A percentile compares a stretch with the other conserved stretches of the same genome.
These are phyloP conservation scores for Aspergillus ellipticus DNA, from an alignment of 495 filamentous ascomycete genomes.

Conservation along the genomic window DNA sequence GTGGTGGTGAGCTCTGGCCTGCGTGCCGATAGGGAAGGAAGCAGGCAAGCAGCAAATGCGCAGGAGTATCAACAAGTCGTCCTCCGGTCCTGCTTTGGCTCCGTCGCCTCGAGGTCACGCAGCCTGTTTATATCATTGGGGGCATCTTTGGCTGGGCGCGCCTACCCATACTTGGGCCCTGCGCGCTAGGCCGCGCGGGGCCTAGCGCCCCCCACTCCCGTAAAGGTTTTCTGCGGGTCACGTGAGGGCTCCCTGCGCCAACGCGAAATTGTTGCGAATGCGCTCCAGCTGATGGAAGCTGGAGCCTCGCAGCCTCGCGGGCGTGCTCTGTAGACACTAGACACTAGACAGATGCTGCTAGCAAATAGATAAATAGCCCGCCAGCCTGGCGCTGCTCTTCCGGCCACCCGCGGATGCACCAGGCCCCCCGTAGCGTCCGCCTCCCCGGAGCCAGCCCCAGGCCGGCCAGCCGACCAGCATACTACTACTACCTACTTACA, in stretches of 20 bases:
- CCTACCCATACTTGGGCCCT: conserved; percentile 43
- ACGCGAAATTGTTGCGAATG: conserved; percentile 2
- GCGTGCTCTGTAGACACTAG: too few species aligned
- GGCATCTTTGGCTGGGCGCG: conserved; percentile 42
- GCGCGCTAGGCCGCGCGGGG: conserved; percentile 25
- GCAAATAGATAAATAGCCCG: too few species aligned
- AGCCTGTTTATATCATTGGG: conserved; percentile 52
- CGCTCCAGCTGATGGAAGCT: too few species aligned
- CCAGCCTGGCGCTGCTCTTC: too few species aligned
- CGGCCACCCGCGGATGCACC: too few species aligned
- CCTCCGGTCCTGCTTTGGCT: conserved; percentile 16
- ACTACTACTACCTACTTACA: not conserved
- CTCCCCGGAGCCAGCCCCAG: not conserved
- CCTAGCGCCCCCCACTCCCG: conserved; percentile 30
- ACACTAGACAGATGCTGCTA: too few species aligned
- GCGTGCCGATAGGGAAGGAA: conserved; percentile 1
- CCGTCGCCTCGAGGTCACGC: conserved; percentile 42
- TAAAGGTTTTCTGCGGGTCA: conserved; percentile 36
- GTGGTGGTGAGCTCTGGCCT: not conserved
- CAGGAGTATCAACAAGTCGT: conserved; percentile 18
- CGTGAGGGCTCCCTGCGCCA: conserved; percentile 29
- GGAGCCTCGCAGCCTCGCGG: too few species aligned
- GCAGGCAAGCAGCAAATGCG: conserved; percentile 3
- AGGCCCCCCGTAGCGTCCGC: not conserved
- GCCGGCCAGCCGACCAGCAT: not conserved